phyloP scores from a whole-genome alignment of 208 protist genomes.

The Trypanosoma avium region DNA sequence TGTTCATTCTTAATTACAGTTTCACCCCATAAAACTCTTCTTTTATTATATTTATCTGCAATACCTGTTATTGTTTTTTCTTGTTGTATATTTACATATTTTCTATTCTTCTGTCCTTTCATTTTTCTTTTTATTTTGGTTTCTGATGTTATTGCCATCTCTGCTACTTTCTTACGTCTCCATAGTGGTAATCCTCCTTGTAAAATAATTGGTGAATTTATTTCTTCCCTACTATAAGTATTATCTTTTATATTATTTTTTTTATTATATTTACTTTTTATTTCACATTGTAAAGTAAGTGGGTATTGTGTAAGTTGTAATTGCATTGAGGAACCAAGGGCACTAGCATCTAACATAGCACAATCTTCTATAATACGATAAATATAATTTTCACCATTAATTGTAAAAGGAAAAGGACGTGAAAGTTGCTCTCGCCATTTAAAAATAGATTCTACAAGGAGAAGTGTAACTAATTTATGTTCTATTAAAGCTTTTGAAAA shows the following conservation, averaged over 20 bases:
- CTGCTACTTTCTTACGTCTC: neutral
- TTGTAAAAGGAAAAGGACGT: conserved; percentile 55
- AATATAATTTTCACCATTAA: conserved; percentile 55
- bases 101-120: too few species aligned
- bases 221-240: too few species aligned
- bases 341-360: conserved; percentile 30
- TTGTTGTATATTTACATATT: neutral
- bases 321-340: conserved; percentile 37
- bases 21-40: conserved; percentile 25
- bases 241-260: too few species aligned
- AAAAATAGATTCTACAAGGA: conserved; percentile 58
- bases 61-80: neutral
- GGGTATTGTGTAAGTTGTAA: conserved; percentile 52
- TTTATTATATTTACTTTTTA: too few species aligned
- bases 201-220: conserved; percentile 19
- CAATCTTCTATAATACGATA: conserved; percentile 54
- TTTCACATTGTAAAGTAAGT: conserved; percentile 38
- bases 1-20: conserved; percentile 44
- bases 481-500: conserved; percentile 46
- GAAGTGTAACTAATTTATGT: conserved; percentile 50
- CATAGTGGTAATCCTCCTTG: conserved; percentile 12
- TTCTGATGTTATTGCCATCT: too few species aligned
- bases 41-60: neutral
- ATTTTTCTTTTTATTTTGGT: too few species aligned
- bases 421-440: conserved; percentile 64